Conservation (phyloP, 169 alveolate species). For the Plasmodium gonderi region DNA sequence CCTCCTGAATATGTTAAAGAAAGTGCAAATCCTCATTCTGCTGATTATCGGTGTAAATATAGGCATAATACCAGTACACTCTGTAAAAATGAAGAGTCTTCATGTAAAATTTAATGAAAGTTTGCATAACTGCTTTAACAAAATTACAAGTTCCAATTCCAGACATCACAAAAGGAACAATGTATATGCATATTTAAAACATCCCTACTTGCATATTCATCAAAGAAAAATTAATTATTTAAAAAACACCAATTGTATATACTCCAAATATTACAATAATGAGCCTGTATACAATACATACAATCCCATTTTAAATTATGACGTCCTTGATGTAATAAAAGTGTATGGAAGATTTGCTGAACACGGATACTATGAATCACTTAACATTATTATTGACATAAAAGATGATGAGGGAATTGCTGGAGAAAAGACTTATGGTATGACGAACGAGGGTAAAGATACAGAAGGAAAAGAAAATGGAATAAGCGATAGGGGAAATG, state of each 20-base stretch:
- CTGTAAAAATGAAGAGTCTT: background rate
- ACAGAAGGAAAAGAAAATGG: background rate
- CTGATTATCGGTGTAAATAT: background rate
- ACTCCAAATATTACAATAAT: constrained; percentile 67
- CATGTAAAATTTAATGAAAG: constrained; percentile 8
- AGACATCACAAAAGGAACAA: background rate
- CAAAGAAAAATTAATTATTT: constrained; percentile 51
- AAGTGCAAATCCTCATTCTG: background rate
- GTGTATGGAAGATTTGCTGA: constrained; percentile 73
- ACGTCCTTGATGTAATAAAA: constrained; percentile 67
- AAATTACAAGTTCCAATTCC: background rate
- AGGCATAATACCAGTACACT: background rate
- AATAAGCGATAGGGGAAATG: background rate
- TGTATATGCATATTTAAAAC: background rate
- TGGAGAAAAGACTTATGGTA: too few species aligned
- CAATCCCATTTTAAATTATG: constrained; percentile 75
- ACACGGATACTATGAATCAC: constrained; percentile 42
- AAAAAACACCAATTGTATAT: constrained; percentile 22
- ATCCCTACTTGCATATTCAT: constrained; percentile 34
- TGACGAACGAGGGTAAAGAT: too few species aligned
- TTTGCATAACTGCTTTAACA: background rate
- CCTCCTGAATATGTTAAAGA: background rate
- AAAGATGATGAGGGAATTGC: background rate
- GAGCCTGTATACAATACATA: constrained; percentile 66
- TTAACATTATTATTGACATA: constrained; percentile 16